Conservation (phyloP, 805 yeast species). For the Candida nitratophila region DNA sequence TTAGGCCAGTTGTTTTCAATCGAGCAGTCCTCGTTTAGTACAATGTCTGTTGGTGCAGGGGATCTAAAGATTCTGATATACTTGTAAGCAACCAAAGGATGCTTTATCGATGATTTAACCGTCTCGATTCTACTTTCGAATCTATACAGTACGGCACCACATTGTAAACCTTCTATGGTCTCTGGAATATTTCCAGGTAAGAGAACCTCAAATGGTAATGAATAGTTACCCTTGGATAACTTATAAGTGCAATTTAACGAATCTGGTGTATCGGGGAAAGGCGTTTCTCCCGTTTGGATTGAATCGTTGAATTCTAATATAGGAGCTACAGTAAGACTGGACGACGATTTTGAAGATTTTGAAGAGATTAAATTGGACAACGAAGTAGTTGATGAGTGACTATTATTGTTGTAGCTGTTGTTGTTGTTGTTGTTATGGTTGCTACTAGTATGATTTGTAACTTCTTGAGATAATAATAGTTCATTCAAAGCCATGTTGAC, state of each 20-base stretch:
- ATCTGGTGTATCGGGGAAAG: constrained; percentile 23
- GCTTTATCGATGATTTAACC: constrained; percentile 11
- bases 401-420: too few relatives aligned
- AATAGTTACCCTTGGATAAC: constrained; percentile 46
- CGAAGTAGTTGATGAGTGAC: neutral
- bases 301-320: neutral
- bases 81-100: constrained; percentile 15
- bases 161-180: constrained; percentile 41
- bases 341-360: neutral
- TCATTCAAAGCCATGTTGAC: constrained; percentile 8
- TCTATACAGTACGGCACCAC: constrained; percentile 36
- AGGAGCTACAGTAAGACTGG: neutral
- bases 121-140: constrained; percentile 23
- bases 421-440: too few relatives aligned
- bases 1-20: constrained; percentile 47
- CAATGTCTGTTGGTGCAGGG: constrained; percentile 31
- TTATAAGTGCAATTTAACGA: constrained; percentile 28
- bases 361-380: neutral
- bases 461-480: neutral
- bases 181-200: constrained; percentile 43
- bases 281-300: constrained; percentile 20
- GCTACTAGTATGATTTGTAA: too few relatives aligned
- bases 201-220: constrained; percentile 37
- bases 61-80: constrained; percentile 39
- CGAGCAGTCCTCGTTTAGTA: constrained; percentile 35